Evolutionary conservation across 805 yeast species (phyloP), one percentile per base, ranked within the genome.

Genomic region (Zygotorulaspora chibaensis): DNA sequence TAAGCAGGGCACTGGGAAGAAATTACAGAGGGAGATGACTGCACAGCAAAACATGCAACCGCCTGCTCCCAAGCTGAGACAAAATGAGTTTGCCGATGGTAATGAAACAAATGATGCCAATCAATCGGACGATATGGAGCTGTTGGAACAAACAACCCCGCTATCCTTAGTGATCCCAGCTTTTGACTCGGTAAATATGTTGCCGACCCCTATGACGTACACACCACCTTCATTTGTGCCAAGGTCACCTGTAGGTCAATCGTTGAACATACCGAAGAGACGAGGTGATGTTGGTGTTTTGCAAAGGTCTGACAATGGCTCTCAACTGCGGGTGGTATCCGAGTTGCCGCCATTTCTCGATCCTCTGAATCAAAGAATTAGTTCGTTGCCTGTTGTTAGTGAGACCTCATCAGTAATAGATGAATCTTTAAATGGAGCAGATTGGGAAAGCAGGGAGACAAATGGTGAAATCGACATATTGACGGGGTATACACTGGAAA

Each of bases 201-300:
- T 64, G 28, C 68, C 68, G 1, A 64, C 68, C 1, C 68, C 68
- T 29, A 56, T 62, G 59, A 47, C 55, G 2, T 62, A 59, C 37
- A 54, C 61, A 3, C 63, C 64, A 4, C 62, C 65, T 8, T 43
- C 43, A 8, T 35, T 20, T 31, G 25, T 34, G 13, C 31, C 49
- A 8, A 42, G 47, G n/a, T 57, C 61, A 15, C 61, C 61, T 8
- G 18, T 45, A 10, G 50, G 46, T 16, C 50, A 46, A 25, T 28
- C 43, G 13, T 30, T 57, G 15, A 38, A 51, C 34, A 46, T 56
- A 9, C 45, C 50, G 4, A 57, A 57, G 28, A 50, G 50, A 40
- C 50, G 61, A 26, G 46, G 40, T 0, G 50, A 45, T 20, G 18
- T 46, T 11, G 36, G 28, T 11, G 18, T 45, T 6, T 35, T 23